These are phyloP conservation scores for Closterium sp. DNA, from an alignment of 139 green algal genomes.

Conservation along the genomic window DNA sequence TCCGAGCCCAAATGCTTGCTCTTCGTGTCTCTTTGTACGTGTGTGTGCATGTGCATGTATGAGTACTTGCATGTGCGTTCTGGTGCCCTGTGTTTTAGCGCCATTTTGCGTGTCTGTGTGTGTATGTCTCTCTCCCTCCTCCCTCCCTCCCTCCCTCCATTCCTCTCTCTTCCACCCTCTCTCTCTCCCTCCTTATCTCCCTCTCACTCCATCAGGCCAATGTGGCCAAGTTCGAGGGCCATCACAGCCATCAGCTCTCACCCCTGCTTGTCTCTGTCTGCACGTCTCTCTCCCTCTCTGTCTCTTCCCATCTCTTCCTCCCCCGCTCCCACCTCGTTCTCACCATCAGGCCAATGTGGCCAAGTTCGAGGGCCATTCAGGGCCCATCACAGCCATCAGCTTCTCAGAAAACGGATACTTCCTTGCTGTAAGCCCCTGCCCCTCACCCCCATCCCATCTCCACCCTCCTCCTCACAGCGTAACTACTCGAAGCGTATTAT, in stretches of 20 bases:
- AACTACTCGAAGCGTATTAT: too few relatives aligned
- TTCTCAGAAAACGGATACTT: constrained; percentile 96
- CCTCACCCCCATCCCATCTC: too few relatives aligned
- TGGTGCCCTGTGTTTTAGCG: not conserved
- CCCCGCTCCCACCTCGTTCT: constrained; percentile 42
- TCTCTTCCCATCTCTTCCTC: not conserved
- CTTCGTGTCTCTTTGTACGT: not conserved
- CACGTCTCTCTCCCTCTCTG: not conserved
- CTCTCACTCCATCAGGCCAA: too few relatives aligned
- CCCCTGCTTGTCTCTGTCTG: too few relatives aligned
- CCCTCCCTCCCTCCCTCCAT: too few relatives aligned
- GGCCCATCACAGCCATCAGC: constrained; percentile 64
- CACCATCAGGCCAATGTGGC: constrained; percentile 73
- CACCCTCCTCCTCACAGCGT: too few relatives aligned
- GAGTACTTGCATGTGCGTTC: not conserved
- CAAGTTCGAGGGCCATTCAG: constrained; percentile 74
- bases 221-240: too few relatives aligned
- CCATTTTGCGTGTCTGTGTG: not conserved
- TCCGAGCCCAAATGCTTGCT: too few relatives aligned
- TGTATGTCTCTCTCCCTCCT: not conserved
- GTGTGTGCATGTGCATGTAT: not conserved
- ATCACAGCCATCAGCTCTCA: too few relatives aligned
- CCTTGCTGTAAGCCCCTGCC: constrained; percentile 62
- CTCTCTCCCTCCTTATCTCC: too few relatives aligned
- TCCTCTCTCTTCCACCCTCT: too few relatives aligned